These are phyloP conservation scores for Melocanna baccifera DNA, from an alignment of 176 grass and related monocot genomes.

Conservation along the genomic window DNA sequence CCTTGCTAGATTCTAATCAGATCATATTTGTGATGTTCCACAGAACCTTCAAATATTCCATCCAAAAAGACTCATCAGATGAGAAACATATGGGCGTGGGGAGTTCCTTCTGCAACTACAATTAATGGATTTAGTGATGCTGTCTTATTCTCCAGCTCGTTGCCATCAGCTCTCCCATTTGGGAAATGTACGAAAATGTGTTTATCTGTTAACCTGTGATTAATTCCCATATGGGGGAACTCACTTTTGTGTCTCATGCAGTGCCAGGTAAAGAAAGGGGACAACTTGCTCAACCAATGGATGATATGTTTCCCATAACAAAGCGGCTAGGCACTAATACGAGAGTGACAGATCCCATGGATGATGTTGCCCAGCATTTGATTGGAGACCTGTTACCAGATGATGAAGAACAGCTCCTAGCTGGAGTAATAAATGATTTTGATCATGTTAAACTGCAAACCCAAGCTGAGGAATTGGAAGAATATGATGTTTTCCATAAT, in stretches of 20 bases:
- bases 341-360: background rate
- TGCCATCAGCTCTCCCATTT: constrained; percentile 38
- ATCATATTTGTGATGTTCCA: background rate
- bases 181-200: constrained; percentile 25
- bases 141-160: constrained; percentile 44
- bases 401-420: constrained; percentile 54
- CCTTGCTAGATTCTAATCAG: background rate
- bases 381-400: constrained; percentile 46
- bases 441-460: constrained; percentile 35
- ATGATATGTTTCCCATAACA: constrained; percentile 19
- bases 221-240: constrained; percentile 17
- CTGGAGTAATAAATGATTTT: constrained; percentile 58
- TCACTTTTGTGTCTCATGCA: constrained; percentile 15
- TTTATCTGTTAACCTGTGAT: background rate
- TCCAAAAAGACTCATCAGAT: constrained; percentile 6
- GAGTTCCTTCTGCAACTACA: constrained; percentile 26
- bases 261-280: constrained; percentile 2
- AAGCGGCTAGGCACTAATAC: background rate
- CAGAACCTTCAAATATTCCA: constrained; percentile 29
- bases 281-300: constrained; percentile 6
- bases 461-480: constrained; percentile 46
- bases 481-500: constrained; percentile 54
- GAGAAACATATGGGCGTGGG: constrained; percentile 34
- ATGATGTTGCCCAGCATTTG: constrained; percentile 39
- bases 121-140: constrained; percentile 34